phyloP scores from a whole-genome alignment of 1,139 yeast species.

The Blastobotrys serpentis region DNA sequence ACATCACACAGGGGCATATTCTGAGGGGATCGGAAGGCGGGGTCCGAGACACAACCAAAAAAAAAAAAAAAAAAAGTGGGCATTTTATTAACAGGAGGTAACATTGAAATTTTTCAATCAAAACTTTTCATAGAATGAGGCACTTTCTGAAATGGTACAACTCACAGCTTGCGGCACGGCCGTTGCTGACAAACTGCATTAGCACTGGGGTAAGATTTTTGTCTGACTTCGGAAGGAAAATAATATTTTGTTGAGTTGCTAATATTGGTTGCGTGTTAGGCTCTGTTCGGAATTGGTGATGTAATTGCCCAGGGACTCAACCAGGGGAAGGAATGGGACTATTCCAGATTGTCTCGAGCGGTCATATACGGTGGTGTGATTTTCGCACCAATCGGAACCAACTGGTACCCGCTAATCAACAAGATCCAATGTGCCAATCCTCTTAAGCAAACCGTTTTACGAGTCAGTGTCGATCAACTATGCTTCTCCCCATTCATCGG shows the following conservation, averaged over 20 bases:
- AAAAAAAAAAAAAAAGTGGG: conserved; percentile 11
- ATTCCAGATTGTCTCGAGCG: conserved; percentile 59
- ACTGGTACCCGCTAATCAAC: conserved; percentile 65
- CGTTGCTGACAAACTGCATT: conserved; percentile 33
- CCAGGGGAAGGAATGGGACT: conserved; percentile 28
- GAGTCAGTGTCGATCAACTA: conserved; percentile 71
- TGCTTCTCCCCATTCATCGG: conserved; percentile 62
- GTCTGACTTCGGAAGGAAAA: conserved; percentile 6
- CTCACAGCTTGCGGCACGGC: conserved; percentile 26
- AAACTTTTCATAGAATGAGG: conserved; percentile 20
- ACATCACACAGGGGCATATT: too few relatives aligned
- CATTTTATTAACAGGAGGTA: too few relatives aligned
- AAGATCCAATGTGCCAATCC: conserved; percentile 46
- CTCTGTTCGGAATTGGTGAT: conserved; percentile 76
- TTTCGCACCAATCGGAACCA: conserved; percentile 72
- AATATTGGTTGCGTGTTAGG: conserved; percentile 4
- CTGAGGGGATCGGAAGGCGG: too few relatives aligned
- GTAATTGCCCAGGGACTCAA: conserved; percentile 61
- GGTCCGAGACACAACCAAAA: too few relatives aligned
- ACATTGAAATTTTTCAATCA: not conserved
- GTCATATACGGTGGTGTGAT: conserved; percentile 70
- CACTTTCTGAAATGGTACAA: conserved; percentile 26
- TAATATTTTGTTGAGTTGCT: too few relatives aligned
- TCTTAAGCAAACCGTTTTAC: conserved; percentile 35
- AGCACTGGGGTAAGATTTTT: conserved; percentile 32